Percentiles rank a stretch among this genome's conserved stretches.
Conservation (phyloP, 148 eudicot species). For the Suaeda aralocaspica region DNA sequence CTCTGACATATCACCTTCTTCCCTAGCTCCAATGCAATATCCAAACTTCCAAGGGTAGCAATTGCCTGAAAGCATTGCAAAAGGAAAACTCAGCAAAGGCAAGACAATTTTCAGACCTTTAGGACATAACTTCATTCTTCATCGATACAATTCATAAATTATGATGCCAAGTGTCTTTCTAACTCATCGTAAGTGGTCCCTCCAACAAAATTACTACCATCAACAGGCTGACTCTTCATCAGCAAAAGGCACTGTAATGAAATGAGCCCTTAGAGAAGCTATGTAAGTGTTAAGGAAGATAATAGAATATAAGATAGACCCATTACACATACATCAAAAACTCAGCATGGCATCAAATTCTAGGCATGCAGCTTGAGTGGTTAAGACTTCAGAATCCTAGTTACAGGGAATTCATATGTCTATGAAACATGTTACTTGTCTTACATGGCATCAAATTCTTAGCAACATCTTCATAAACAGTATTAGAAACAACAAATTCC, state of each 20-base stretch:
- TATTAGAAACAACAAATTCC: too few species aligned
- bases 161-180: background rate
- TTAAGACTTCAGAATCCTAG: background rate
- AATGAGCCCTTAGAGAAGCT: too few species aligned
- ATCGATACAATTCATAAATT: background rate
- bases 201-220: background rate
- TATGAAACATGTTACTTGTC: too few species aligned
- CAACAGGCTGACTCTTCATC: background rate
- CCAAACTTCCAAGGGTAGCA: conserved; percentile 80
- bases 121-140: background rate
- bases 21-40: conserved; percentile 76
- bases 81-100: background rate
- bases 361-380: background rate
- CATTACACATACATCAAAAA: background rate
- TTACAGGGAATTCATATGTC: too few species aligned
- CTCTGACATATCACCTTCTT: conserved; percentile 82
- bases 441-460: too few species aligned
- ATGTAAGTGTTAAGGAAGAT: too few species aligned
- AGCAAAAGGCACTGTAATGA: background rate
- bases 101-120: background rate
- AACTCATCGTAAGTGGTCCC: background rate
- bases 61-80: conserved; percentile 44
- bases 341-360: background rate
- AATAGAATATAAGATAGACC: too few species aligned
- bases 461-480: too few species aligned